These are phyloP conservation scores for Penicillium crystallinum DNA, from an alignment of 495 filamentous ascomycete genomes.

Conservation along the genomic window DNA sequence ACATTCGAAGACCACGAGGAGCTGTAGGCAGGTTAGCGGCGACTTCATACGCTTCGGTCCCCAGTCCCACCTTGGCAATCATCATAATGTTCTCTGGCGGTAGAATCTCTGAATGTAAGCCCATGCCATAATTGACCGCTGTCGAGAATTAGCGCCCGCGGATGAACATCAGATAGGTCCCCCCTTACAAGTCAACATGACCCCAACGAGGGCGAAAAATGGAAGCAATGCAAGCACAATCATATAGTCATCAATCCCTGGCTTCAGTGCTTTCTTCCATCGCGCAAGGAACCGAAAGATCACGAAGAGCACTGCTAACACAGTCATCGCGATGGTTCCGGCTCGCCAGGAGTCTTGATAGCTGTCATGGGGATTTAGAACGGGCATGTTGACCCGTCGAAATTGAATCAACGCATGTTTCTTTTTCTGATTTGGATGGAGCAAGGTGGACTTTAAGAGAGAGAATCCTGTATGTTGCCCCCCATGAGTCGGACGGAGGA, in stretches of 20 bases:
- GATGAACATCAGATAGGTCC: neutral
- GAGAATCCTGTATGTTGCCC: neutral
- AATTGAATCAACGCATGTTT: neutral
- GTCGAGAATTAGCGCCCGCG: neutral
- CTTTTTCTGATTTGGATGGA: neutral
- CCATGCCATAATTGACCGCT: constrained; percentile 18
- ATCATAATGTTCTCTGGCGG: constrained; percentile 1
- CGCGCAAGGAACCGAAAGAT: constrained; percentile 7
- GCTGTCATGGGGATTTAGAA: neutral
- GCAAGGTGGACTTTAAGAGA: neutral
- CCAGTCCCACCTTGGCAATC: constrained; percentile 14
- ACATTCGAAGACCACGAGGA: constrained; percentile 11
- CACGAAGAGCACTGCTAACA: constrained; percentile 10
- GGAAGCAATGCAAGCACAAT: constrained; percentile 9
- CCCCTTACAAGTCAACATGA: constrained; percentile 6
- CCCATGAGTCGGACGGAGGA: neutral
- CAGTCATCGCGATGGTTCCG: constrained; percentile 8
- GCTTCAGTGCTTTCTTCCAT: constrained; percentile 3
- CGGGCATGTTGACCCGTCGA: neutral
- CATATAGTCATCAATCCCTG: constrained; percentile 9
- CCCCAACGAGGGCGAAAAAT: neutral
- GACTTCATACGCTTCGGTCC: neutral
- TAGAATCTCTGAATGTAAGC: constrained; percentile 2
- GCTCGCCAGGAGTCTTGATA: constrained; percentile 9
- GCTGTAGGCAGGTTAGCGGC: neutral